Conservation (phyloP, 139 green algal species). For the Diplosphaera chodatii region DNA sequence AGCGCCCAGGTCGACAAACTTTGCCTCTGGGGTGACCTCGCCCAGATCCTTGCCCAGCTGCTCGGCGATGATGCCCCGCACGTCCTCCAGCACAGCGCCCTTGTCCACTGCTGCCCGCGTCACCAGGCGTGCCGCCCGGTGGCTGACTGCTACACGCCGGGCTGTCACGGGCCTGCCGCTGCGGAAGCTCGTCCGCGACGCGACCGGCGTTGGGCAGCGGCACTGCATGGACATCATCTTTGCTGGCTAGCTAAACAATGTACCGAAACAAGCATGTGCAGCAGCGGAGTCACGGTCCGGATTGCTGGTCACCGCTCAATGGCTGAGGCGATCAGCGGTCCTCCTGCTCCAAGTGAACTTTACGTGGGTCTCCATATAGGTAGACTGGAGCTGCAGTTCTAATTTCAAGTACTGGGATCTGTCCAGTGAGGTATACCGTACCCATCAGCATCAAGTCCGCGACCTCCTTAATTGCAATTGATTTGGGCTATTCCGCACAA, state of each 20-base stretch:
- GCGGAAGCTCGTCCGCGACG: background rate
- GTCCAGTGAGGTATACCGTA: too few species aligned
- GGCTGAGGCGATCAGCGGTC: too few species aligned
- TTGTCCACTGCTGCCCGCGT: background rate
- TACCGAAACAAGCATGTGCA: too few species aligned
- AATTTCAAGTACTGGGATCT: too few species aligned
- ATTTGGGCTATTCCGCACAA: too few species aligned
- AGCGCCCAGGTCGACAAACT: constrained; percentile 95
- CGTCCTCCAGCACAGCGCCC: constrained; percentile 64
- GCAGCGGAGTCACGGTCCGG: too few species aligned
- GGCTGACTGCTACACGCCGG: background rate
- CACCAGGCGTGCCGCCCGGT: background rate
- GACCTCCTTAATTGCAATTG: too few species aligned
- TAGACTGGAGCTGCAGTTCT: too few species aligned
- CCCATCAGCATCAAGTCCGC: too few species aligned
- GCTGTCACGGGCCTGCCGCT: background rate
- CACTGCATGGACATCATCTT: background rate
- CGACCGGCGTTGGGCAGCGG: background rate
- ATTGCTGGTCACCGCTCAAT: too few species aligned
- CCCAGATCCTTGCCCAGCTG: constrained; percentile 89
- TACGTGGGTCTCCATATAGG: too few species aligned
- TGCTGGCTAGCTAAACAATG: background rate
- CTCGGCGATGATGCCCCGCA: constrained; percentile 85
- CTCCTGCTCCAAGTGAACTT: too few species aligned
- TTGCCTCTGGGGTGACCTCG: constrained; percentile 68